Evolutionary conservation across 352 stramenopile species (phyloP), one percentile per base, ranked within the genome.

Genomic region (Aphanomyces euteiches): DNA sequence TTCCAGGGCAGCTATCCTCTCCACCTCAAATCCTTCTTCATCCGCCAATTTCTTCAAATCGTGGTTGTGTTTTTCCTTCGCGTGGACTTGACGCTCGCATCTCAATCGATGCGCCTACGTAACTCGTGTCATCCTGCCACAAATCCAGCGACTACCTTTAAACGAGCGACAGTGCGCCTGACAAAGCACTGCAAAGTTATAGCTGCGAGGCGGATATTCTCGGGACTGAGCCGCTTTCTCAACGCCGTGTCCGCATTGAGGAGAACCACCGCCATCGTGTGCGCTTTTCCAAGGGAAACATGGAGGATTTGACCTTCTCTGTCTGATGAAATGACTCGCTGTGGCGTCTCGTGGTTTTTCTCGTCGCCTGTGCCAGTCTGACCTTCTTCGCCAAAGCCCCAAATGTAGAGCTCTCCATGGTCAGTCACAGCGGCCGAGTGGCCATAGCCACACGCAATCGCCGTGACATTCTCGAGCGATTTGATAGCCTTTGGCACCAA

Each of bases 311-410:
- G n/a, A 28, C 28, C 28, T 2, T 28, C 28, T 2, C 28, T 28
- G 28, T 28, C 28, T 12, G 17, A 12, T 12, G 58, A 54, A 21
- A 41, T 57, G 6, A 67, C 59, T 7, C 41, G 19, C 19, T 67
- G 59, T 10, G 59, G 59, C n/a, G 41, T 38, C 7, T 67, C 43
- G 59, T 50, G 59, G 59, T 67, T 67, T 10, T 40, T 4, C 21
- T 67, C 59, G 59, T 67, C 59, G 5, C 59, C 59, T 3, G 59
- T 56, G 39, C 59, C 59, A 17, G 56, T 48, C 17, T 67, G 59
- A 10, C 59, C 59, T 39, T 67, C 59, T 54, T 67, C 59, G n/a
- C 59, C 59, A 56, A 67, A 67, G 5, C 59, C 59, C 59, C 59
- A 67, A 5, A 67, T 2, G 43, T 56, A 67, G 17, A 67, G 43